Conservation (phyloP, 768 basidiomycete species). For the Pulveroboletus sp. region DNA sequence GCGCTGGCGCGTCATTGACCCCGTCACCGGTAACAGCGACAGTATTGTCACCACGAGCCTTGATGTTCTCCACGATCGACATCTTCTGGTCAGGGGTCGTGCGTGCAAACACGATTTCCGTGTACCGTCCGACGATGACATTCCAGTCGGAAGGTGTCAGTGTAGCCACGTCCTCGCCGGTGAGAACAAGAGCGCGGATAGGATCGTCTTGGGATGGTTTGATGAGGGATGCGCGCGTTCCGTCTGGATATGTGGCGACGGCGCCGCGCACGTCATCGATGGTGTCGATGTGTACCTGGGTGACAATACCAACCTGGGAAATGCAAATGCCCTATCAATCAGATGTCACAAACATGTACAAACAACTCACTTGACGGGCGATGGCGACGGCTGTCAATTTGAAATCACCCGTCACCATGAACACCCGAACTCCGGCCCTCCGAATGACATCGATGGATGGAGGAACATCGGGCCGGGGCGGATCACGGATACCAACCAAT, state of each 20-base stretch:
- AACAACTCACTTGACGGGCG: conserved; percentile 37
- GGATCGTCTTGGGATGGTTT: conserved; percentile 39
- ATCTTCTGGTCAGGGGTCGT: conserved; percentile 59
- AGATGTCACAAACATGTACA: neutral
- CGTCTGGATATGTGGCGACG: conserved; percentile 16
- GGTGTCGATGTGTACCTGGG: conserved; percentile 37
- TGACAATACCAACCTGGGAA: conserved; percentile 43
- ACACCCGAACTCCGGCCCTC: conserved; percentile 49
- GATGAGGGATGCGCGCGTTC: conserved; percentile 17
- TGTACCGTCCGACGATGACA: conserved; percentile 34
- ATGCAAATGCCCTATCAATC: conserved; percentile 1
- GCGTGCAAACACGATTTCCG: conserved; percentile 50
- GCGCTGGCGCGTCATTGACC: conserved; percentile 49
- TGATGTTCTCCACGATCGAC: conserved; percentile 53
- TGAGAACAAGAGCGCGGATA: conserved; percentile 39
- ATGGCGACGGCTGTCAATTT: conserved; percentile 52
- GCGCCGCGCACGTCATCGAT: conserved; percentile 27
- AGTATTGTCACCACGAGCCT: conserved; percentile 43
- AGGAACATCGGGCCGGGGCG: conserved; percentile 50
- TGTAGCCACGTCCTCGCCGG: conserved; percentile 42
- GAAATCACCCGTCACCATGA: conserved; percentile 61
- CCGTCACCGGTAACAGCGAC: conserved; percentile 60
- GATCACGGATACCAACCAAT: conserved; percentile 54
- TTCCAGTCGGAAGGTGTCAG: conserved; percentile 41
- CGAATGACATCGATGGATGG: conserved; percentile 45